Evolutionary conservation across 169 alveolate genomes (phyloP), one percentile per base, ranked within the genome.

Genomic region (Babesia ovata): DNA sequence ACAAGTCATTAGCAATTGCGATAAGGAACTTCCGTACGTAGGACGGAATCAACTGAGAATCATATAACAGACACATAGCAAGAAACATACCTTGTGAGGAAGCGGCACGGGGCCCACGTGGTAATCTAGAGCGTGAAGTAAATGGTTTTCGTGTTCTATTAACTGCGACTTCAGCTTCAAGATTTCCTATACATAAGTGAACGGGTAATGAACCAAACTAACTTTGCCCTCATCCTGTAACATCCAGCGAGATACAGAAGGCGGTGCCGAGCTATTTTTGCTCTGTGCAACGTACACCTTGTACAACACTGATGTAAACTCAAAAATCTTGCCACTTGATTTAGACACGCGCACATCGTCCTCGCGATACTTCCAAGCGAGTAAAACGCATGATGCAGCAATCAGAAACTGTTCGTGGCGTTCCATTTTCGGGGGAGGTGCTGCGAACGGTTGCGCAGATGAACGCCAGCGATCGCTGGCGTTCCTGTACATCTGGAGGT

Each of bases 351-450:
- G 72, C 10, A 56, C 36, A 21, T 73, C 88, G 42, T 81, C 88
- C 52, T 81, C 88, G 24, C 77, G 70, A 52, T 81, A 81, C 53
- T 81, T 81, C 88, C 88, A 81, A n/a, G 88, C 85, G 28, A 81
- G 79, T 53, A 81, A 50, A 1, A 81, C 79, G 52, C 88, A 81
- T 14, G 88, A 58, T 13, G 85, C 84, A 24, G 85, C 84, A 21
- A 74, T 73, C 12, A 79, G 26, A 17, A 67, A 79, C 70, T 79
- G 84, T 11, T 79, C 87, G 54, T 70, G 79, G 49, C 83, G 46
- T 19, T 61, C 66, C 24, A 60, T 28, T 45, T 71, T 59, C 4
- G 28, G 17, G 58, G 65, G 48, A 21, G 69, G 8, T 11, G 33
- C 29, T 8, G 12, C 45, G 54, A 33, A 33, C 1, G 70, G 70